Percentiles rank a stretch among this genome's conserved stretches.
Evolutionary conservation across 1,139 yeast species (phyloP).

Genomic region (Blastobotrys elegans): DNA sequence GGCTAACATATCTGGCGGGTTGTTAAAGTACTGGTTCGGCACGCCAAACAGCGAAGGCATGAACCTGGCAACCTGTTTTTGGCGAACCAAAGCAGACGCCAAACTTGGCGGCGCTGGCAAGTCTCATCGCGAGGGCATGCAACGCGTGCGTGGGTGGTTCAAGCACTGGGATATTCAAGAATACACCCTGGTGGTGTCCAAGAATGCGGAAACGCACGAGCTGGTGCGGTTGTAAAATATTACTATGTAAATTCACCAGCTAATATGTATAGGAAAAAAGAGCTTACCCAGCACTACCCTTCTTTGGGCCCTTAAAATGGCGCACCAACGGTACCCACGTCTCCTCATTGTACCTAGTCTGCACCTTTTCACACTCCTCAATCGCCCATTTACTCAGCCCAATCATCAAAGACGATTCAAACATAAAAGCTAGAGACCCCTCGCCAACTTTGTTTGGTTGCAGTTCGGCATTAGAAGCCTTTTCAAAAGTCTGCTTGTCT

Average conservation of each 20-base stretch:
- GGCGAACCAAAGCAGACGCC: constrained; percentile 19
- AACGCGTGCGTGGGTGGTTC: constrained; percentile 20
- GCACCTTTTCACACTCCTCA: constrained; percentile 25
- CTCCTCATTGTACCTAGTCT: constrained; percentile 22
- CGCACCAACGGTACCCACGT: constrained; percentile 23
- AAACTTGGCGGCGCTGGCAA: constrained; percentile 19
- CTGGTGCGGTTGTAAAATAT: not conserved
- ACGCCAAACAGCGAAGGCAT: constrained; percentile 18
- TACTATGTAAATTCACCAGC: not conserved
- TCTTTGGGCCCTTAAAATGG: constrained; percentile 17
- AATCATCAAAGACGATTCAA: constrained; percentile 25
- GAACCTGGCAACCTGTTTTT: constrained; percentile 22
- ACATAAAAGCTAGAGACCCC: constrained; percentile 32
- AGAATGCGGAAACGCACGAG: not conserved
- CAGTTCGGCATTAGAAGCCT: constrained; percentile 25
- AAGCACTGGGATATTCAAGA: constrained; percentile 20
- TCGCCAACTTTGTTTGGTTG: constrained; percentile 26
- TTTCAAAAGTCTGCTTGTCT: constrained; percentile 26
- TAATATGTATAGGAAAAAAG: not conserved
- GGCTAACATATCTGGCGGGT: constrained; percentile 21
- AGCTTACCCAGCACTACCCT: constrained; percentile 9
- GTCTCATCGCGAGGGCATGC: constrained; percentile 20
- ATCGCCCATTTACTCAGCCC: constrained; percentile 25
- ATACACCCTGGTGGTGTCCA: constrained; percentile 9
- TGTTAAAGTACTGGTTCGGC: constrained; percentile 23